These are phyloP conservation scores for Tephrocybe sp. DNA, from an alignment of 768 basidiomycete species.

Conservation along the genomic window DNA sequence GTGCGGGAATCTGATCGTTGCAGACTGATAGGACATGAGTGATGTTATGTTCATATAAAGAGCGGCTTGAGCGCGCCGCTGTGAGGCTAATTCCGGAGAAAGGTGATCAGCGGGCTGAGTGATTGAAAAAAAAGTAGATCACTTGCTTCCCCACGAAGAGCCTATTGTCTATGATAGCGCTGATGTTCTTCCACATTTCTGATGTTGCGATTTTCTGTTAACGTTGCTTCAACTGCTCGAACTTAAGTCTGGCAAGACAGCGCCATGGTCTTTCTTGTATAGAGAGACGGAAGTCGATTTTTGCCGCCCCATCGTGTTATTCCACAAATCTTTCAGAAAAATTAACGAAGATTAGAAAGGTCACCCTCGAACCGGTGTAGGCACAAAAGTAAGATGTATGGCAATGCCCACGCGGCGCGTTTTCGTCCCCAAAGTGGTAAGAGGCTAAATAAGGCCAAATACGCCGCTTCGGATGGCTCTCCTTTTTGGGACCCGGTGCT, in stretches of 20 bases:
- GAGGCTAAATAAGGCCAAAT: constrained; percentile 13
- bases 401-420: constrained; percentile 25
- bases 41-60: constrained; percentile 69
- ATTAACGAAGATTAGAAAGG: constrained; percentile 17
- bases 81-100: constrained; percentile 44
- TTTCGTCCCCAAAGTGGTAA: constrained; percentile 11
- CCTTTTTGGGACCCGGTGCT: constrained; percentile 17
- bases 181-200: constrained; percentile 67
- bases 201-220: constrained; percentile 15
- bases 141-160: constrained; percentile 77
- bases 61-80: constrained; percentile 69
- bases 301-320: constrained; percentile 22
- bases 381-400: constrained; percentile 22
- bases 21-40: constrained; percentile 83
- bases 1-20: constrained; percentile 66
- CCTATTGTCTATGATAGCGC: constrained; percentile 59
- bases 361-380: constrained; percentile 26
- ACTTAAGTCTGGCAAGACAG: constrained; percentile 11
- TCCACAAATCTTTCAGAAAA: constrained; percentile 18
- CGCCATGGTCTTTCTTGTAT: constrained; percentile 15
- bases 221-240: constrained; percentile 15
- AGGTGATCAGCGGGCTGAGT: constrained; percentile 14
- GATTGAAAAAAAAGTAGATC: constrained; percentile 16
- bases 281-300: constrained; percentile 17
- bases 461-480: too few relatives aligned